Evolutionary conservation across 805 yeast genomes (phyloP), one percentile per base, ranked within the genome.

Genomic region (Alloascoidea hylecoeti): DNA sequence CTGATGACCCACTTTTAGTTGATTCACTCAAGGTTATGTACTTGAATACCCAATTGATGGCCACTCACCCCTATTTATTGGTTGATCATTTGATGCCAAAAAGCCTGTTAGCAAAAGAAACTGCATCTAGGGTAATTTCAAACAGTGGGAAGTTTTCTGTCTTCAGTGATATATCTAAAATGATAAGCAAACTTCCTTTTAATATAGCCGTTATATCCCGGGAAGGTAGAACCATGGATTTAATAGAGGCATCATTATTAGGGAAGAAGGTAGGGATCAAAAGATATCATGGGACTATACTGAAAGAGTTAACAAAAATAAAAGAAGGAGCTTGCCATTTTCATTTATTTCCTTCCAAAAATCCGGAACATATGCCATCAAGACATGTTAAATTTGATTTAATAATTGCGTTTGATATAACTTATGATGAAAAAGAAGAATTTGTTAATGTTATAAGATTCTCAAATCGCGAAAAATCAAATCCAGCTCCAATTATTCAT

Each of bases 71-170:
- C 0, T 88, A 80, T 49, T 57, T 89, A 37, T 59, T 89, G 38
- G 83, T 89, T 39, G 78, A 77, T 41, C 95, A 88, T 53, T 77
- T 78, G 47, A 70, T 84, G 68, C 97, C 97, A 13, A 83, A 78
- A 55, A 75, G 77, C 43, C 61, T 83, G 43, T 68, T 72, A 6
- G 72, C 75, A 35, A 75, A 78, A 53, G 92, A 83, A 49, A 71
- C 76, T 41, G 82, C 92, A 4, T 60, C 59, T 35, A 71, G 82
- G 53, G 51, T 85, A 36, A 75, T 78, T 3, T 84, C 80, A 35
- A 78, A 89, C 1, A 75, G 86, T 54, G 95, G 95, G 14, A 89
- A 88, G 54, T 86, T 89, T 56, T 66, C 68, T 41, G 82, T 78
- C 2, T 56, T 89, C 43, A 67, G 65, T 39, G 79, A 77, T 49